Base-by-base conservation (phyloP, 495 filamentous ascomycete species). In the Amorphotheca resinae region DNA sequence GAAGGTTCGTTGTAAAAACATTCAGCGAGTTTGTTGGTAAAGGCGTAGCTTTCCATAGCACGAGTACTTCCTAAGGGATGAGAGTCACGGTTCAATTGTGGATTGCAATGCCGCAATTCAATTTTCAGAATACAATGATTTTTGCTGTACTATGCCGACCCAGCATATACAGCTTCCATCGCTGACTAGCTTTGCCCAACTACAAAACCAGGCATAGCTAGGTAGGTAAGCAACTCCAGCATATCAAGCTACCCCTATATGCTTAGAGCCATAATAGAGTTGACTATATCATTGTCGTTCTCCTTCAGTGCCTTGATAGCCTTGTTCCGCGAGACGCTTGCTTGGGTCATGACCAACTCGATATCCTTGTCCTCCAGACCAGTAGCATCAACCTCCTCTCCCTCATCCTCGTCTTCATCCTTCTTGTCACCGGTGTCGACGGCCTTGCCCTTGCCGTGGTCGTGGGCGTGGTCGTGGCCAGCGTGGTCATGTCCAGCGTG, bases 211-310 rank as follows among this genome's bases (percentile, higher is more conserved):
- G 38, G n/a, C 38, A 8, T 7, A 11, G 22, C 28, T 7, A 40
- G 38, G n/a, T 33, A 14, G 3, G 15, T 22, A 4, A 33, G 35
- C 22, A 39, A 20, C 33, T 26, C 36, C 23, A 28, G 16, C 35
- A 17, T n/a, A 15, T 33, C 22, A 35, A 40, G 16, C 18, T 33
- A 25, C 31, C 33, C 52, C 73, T 77, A 98, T 82, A 94, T 82
- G 71, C 87, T 95, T 64, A 98, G 73, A 52, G 89, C 87, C 91
- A 98, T 98, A 70, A 98, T 98, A 45, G 89, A 94, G 77, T 96
- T 96, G 67, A 99, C 93, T 69, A 99, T 96, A 64, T 99, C 93
- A 57, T 95, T 94, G 67, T 95, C 87, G 64, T 99, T 95, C 73
- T 95, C 87, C 72, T 91, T 89, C 48, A 99, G 72, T 22, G 93